Percentiles rank a stretch among this genome's conserved stretches.
phyloP scores from a whole-genome alignment of 2,329 filamentous ascomycete genomes.

The Colletotrichum acutatum region DNA sequence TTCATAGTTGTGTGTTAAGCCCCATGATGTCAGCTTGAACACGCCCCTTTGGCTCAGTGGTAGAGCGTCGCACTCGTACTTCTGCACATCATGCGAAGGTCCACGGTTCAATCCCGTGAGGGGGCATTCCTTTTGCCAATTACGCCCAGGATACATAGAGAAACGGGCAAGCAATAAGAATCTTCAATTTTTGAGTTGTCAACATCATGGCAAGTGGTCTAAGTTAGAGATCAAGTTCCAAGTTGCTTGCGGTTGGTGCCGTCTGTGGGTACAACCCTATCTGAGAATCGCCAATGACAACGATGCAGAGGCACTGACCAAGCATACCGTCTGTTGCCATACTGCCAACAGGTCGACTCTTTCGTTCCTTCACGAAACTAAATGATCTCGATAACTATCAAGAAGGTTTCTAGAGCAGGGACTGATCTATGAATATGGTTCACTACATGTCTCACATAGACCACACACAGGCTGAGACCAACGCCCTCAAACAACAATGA shows the following conservation, averaged over 20 bases:
- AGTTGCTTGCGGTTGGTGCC: neutral
- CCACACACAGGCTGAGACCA: slow-evolving; percentile 36
- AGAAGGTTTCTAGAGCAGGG: slow-evolving; percentile 25
- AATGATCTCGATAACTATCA: too few relatives aligned
- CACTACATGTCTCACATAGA: slow-evolving; percentile 46
- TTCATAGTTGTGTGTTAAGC: rapidly evolving
- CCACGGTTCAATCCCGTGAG: slow-evolving; percentile 36
- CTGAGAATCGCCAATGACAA: neutral
- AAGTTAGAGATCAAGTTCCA: too few relatives aligned
- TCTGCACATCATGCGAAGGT: slow-evolving; percentile 16
- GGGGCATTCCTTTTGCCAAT: neutral
- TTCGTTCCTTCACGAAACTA: neutral
- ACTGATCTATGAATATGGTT: slow-evolving; percentile 44
- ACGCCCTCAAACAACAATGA: too few relatives aligned
- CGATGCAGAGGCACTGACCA: neutral
- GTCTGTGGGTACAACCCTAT: neutral
- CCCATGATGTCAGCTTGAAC: neutral
- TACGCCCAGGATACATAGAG: too few relatives aligned
- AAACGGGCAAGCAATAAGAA: too few relatives aligned
- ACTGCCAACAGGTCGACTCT: neutral
- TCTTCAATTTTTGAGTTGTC: neutral
- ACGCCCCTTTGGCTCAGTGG: slow-evolving; percentile 33
- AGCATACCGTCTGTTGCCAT: neutral
- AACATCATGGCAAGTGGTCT: too few relatives aligned
- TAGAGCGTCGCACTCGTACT: slow-evolving; percentile 36